These are phyloP conservation scores for Arthrobotrys conoides DNA, from an alignment of 2,329 filamentous ascomycete species.

Conservation along the genomic window DNA sequence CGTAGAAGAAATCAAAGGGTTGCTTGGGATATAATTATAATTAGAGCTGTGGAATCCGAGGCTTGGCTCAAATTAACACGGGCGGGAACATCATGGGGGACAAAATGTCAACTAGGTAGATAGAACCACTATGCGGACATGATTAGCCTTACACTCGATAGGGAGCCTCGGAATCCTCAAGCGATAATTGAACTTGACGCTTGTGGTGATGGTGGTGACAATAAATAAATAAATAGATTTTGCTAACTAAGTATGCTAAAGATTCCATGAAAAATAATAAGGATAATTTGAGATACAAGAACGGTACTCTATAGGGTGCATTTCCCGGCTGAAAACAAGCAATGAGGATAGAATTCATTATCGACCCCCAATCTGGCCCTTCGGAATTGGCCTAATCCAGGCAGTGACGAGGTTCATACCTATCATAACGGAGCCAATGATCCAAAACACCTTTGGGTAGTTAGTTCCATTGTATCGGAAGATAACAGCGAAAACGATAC, in stretches of 20 bases:
- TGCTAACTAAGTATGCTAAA: slow-evolving; percentile 11
- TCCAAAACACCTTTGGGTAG: slow-evolving; percentile 82
- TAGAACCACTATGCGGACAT: neutral
- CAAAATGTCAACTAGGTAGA: neutral
- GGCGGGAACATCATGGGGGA: neutral
- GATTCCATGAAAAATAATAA: slow-evolving; percentile 6
- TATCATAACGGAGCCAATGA: slow-evolving; percentile 83
- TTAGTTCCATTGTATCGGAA: slow-evolving; percentile 80
- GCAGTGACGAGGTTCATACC: slow-evolving; percentile 76
- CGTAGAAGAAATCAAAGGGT: slow-evolving; percentile 50
- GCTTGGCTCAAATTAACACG: slow-evolving; percentile 7
- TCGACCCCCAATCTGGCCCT: slow-evolving; percentile 71
- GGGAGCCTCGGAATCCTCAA: neutral
- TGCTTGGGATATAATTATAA: slow-evolving; percentile 45
- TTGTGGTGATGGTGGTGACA: neutral
- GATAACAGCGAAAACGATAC: slow-evolving; percentile 85
- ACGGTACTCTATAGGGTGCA: neutral
- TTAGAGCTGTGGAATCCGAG: neutral
- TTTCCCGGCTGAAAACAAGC: neutral
- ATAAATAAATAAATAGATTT: slow-evolving; percentile 6
- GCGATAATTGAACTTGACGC: neutral
- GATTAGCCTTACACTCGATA: neutral
- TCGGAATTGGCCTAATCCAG: slow-evolving; percentile 75
- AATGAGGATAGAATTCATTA: slow-evolving; percentile 59
- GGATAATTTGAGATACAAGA: slow-evolving; percentile 4